These are phyloP conservation scores for Fonsecaea nubica DNA, from an alignment of 2,329 filamentous ascomycete species.

Conservation along the genomic window DNA sequence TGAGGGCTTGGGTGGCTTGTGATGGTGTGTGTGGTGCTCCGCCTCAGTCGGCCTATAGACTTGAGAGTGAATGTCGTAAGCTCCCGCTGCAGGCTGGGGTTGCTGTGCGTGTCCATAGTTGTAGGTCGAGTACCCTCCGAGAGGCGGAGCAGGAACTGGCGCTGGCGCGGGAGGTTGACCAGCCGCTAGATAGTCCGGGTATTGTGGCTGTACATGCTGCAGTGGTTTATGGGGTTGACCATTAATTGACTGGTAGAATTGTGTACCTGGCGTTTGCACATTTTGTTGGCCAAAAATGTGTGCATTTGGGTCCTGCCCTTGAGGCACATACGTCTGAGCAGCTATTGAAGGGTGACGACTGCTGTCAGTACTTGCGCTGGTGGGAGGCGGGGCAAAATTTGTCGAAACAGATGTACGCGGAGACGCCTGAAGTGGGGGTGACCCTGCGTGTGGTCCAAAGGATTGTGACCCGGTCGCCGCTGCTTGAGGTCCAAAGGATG, in stretches of 20 bases:
- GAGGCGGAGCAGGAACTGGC: slow-evolving; percentile 30
- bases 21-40: slow-evolving; percentile 48
- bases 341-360: slow-evolving; percentile 31
- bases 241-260: slow-evolving; percentile 41
- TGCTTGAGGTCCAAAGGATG: slow-evolving; percentile 32
- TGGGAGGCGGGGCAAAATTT: slow-evolving; percentile 16
- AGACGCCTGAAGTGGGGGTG: slow-evolving; percentile 31
- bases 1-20: slow-evolving; percentile 37
- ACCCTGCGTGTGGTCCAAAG: slow-evolving; percentile 32
- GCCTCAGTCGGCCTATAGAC: slow-evolving; percentile 55
- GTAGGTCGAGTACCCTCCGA: slow-evolving; percentile 51
- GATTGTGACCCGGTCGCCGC: slow-evolving; percentile 26
- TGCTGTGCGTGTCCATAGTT: slow-evolving; percentile 48
- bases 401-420: slow-evolving; percentile 32
- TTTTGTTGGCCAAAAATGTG: slow-evolving; percentile 32
- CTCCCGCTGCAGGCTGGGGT: slow-evolving; percentile 37
- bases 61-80: slow-evolving; percentile 55
- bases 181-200: slow-evolving; percentile 43
- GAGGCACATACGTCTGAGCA: slow-evolving; percentile 33
- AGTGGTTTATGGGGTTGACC: slow-evolving; percentile 41
- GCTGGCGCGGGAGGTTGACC: slow-evolving; percentile 35
- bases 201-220: slow-evolving; percentile 45
- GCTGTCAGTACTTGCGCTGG: slow-evolving; percentile 26
- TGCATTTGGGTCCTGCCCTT: slow-evolving; percentile 30
- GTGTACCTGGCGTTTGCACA: slow-evolving; percentile 41